These are phyloP conservation scores for Leishmania lainsoni DNA, from an alignment of 208 protist species.

Conservation along the genomic window DNA sequence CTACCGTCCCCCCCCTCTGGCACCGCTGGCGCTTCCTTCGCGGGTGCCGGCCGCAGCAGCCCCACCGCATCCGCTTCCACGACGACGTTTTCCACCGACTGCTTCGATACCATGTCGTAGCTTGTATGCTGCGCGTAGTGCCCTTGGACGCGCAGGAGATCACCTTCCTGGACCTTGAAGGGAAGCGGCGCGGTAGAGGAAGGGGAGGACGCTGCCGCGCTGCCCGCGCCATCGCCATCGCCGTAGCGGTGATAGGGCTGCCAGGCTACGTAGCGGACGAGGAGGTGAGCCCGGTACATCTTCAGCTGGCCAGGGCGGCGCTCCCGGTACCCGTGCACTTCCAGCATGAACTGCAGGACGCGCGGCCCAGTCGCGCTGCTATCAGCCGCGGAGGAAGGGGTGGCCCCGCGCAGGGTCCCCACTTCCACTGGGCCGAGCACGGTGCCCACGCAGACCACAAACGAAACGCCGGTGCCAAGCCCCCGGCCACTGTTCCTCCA, in stretches of 20 bases:
- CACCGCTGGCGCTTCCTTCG: neutral
- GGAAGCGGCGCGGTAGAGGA: neutral
- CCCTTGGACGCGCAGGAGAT: slow-evolving; percentile 64
- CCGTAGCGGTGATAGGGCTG: slow-evolving; percentile 23
- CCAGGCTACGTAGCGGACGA: slow-evolving; percentile 45
- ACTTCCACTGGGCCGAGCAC: slow-evolving; percentile 35
- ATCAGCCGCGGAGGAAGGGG: neutral
- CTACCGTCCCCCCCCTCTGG: neutral
- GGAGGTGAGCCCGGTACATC: slow-evolving; percentile 52
- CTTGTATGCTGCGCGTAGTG: slow-evolving; percentile 70
- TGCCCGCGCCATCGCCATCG: neutral
- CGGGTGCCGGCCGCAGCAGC: slow-evolving; percentile 31
- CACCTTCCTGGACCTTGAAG: slow-evolving; percentile 45
- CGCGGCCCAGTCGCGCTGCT: slow-evolving; percentile 7
- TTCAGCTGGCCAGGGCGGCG: slow-evolving; percentile 58
- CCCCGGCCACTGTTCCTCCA: slow-evolving; percentile 20
- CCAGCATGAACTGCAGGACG: slow-evolving; percentile 65
- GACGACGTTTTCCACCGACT: slow-evolving; percentile 64
- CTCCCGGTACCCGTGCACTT: slow-evolving; percentile 56
- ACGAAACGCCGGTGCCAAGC: slow-evolving; percentile 39
- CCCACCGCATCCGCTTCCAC: slow-evolving; percentile 68
- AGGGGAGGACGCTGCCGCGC: neutral
- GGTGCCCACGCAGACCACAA: slow-evolving; percentile 35
- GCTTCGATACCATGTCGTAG: slow-evolving; percentile 79
- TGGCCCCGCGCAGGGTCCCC: slow-evolving; percentile 26